Percentiles rank a stretch among this genome's conserved stretches.
These are phyloP conservation scores for Bigelowiella natans DNA, from an alignment of 78 protist species.

Conservation along the genomic window DNA sequence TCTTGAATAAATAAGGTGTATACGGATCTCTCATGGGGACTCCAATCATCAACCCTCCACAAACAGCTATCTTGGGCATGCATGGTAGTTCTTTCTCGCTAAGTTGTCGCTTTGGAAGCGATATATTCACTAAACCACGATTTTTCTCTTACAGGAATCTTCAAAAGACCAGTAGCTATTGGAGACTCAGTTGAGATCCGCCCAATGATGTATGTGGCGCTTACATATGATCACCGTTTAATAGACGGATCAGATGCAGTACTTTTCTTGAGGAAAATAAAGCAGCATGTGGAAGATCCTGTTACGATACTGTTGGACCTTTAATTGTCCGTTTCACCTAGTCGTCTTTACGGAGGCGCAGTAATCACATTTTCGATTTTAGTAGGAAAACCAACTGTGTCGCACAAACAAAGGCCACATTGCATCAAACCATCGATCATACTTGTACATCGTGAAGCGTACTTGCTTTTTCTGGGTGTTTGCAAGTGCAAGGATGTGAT, in stretches of 20 bases:
- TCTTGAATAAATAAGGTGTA: constrained; percentile 45
- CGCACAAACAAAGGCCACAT: no score
- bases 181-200: constrained; percentile 47
- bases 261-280: neutral
- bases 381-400: no score
- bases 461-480: no score
- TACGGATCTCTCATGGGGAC: constrained; percentile 77
- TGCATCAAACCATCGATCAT: no score
- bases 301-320: no score
- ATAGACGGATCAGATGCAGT: constrained; percentile 75
- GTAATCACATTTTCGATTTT: no score
- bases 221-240: constrained; percentile 94
- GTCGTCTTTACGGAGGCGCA: no score
- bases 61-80: constrained; percentile 46
- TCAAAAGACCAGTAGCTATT: neutral
- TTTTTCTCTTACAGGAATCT: neutral
- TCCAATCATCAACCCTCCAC: constrained; percentile 93
- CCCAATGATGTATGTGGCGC: constrained; percentile 83
- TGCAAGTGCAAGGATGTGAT: no score
- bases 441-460: no score
- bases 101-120: neutral
- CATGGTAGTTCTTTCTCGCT: no score
- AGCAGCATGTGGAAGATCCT: no score
- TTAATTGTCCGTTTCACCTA: no score
- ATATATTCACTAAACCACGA: neutral